Evolutionary conservation across 2,329 filamentous ascomycete species (phyloP).

Genomic region (Nothopassalora personata): DNA sequence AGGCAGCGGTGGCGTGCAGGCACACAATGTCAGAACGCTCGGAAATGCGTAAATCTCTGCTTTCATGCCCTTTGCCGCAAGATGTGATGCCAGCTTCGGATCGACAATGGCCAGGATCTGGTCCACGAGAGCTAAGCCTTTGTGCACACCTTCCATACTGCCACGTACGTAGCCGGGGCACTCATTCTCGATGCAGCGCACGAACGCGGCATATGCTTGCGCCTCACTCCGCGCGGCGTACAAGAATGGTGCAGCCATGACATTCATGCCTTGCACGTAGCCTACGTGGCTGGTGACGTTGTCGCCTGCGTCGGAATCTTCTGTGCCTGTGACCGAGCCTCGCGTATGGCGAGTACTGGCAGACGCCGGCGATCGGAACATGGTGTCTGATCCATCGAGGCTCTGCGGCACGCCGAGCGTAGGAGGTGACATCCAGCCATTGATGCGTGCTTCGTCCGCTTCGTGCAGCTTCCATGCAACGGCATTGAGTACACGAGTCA

Average conservation of each 20-base stretch:
- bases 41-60: slow-evolving; percentile 96
- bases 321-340: slow-evolving; percentile 50
- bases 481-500: slow-evolving; percentile 91
- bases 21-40: slow-evolving; percentile 87
- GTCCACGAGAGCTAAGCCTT: slow-evolving; percentile 84
- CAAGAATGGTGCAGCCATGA: slow-evolving; percentile 88
- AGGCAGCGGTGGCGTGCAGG: slow-evolving; percentile 88
- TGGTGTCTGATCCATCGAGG: slow-evolving; percentile 46
- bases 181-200: slow-evolving; percentile 79
- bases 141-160: slow-evolving; percentile 95
- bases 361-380: slow-evolving; percentile 32
- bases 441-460: slow-evolving; percentile 55
- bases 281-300: slow-evolving; percentile 61
- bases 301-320: slow-evolving; percentile 56
- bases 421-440: slow-evolving; percentile 47
- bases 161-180: slow-evolving; percentile 91
- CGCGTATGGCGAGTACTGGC: slow-evolving; percentile 31
- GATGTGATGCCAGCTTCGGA: slow-evolving; percentile 74
- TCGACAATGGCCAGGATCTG: slow-evolving; percentile 88
- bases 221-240: slow-evolving; percentile 92
- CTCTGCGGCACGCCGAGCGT: slow-evolving; percentile 46
- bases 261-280: slow-evolving; percentile 99
- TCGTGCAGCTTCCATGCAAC: slow-evolving; percentile 92
- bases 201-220: slow-evolving; percentile 88
- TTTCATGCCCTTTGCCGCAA: slow-evolving; percentile 79